Evolutionary conservation across 2,329 filamentous ascomycete genomes (phyloP), one percentile per base, ranked within the genome.

Genomic region (Didymella keratinophila): DNA sequence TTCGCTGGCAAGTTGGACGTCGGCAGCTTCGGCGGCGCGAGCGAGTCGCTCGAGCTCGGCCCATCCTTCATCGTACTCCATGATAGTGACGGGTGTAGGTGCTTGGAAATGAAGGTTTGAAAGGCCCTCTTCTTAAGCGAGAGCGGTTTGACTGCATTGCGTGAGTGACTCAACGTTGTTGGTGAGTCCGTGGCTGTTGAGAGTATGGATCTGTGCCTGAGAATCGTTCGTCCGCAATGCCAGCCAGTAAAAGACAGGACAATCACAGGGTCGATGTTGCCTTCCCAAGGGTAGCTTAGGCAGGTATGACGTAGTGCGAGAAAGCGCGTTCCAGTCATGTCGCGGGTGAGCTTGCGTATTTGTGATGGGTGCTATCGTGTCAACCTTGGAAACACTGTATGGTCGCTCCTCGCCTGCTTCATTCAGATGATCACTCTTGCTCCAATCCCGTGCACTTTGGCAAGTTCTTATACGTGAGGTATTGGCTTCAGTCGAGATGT

Each of bases 1-100:
- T 32, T 65, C 54, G 32, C 43, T 47, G 14, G 63, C 64, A 2
- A 66, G 30, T 23, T 63, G 61, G 2, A 56, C 60, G 52, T 67
- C 63, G 0, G 51, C 52, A 11, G 61, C 57, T 3, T 45, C 52
- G 23, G 57, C 53, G 14, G 61, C 61, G 34, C 55, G 47, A 3
- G 60, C 66, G 57, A 70, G 60, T 10, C 67, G 59, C 58, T 71
- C 57, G 41, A 67, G 27, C 37, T 67, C 64, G 27, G 56, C 56
- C 56, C 58, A 65, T 4, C 57, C 32, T 6, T 36, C 30, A 5
- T 36, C 45, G 12, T 37, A 1, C 3, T 48, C 20, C 45, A 48
- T 48, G 14, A 6, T 25, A n/a, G n/a, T n/a, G n/a, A n/a, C n/a
- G n/a, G n/a, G n/a, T n/a, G n/a, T n/a, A n/a, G n/a, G n/a, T n/a